Conservation (phyloP, 1,284 basidiomycete genomes). For the Paramarasmius palmivorus region DNA sequence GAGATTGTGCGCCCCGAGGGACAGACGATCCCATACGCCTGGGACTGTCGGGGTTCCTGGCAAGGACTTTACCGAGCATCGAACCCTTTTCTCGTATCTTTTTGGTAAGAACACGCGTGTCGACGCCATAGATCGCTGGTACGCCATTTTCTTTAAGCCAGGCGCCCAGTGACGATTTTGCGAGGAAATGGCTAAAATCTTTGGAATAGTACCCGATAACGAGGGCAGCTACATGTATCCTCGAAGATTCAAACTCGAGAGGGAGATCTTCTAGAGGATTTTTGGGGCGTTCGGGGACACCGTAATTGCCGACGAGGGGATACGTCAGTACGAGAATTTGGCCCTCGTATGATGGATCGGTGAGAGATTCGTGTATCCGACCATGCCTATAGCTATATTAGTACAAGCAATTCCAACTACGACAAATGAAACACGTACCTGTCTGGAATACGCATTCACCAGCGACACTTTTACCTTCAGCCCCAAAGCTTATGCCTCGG, state of each 20-base stretch:
- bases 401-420: conserved; percentile 6
- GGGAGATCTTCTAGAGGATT: conserved; percentile 67
- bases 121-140: conserved; percentile 95
- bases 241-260: conserved; percentile 88
- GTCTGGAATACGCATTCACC: conserved; percentile 99
- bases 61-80: conserved; percentile 85
- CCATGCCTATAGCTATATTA: conserved; percentile 74
- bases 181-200: conserved; percentile 95
- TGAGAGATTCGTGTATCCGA: conserved; percentile 99
- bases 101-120: conserved; percentile 97
- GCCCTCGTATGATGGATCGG: conserved; percentile 98
- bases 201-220: conserved; percentile 94
- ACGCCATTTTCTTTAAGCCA: conserved; percentile 97
- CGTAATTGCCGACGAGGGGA: conserved; percentile 97
- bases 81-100: conserved; percentile 93
- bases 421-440: conserved; percentile 56
- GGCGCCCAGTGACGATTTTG: conserved; percentile 81
- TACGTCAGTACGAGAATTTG: conserved; percentile 98
- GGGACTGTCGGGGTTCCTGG: conserved; percentile 49
- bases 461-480: conserved; percentile 85
- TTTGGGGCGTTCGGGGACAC: conserved; percentile 82
- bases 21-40: conserved; percentile 31
- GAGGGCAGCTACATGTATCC: conserved; percentile 92
- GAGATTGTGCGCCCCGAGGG: conserved; percentile 31
- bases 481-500: conserved; percentile 93